Evolutionary conservation across 768 basidiomycete genomes (phyloP), one percentile per base, ranked within the genome.

Genomic region (Boletus vinaceobasis): DNA sequence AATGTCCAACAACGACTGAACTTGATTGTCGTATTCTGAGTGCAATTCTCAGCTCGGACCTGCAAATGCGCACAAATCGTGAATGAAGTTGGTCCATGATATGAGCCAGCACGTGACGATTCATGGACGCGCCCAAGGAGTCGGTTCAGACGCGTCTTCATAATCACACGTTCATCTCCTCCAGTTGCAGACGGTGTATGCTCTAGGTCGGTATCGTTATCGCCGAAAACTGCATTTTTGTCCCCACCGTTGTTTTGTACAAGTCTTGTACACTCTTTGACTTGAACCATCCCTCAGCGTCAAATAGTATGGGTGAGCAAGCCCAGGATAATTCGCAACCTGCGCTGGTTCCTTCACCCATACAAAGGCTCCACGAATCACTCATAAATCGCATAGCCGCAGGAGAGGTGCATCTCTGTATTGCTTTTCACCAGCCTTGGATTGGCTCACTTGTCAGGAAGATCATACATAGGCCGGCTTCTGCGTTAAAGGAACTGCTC

Each of bases 401-500:
- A n/a, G 86, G 84, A 65, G 85, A 87, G 70, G 84, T 84, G 55
- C 36, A 67, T 33, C 2, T 17, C 29, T 33, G 14, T 27, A n/a
- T 36, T 6, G n/a, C 4, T 39, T 39, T 57, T 39, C 17, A 50
- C 23, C 23, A 9, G 1, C 29, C 23, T 4, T 15, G 1, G 15
- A 13, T 50, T 32, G 9, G 29, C 48, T 63, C 36, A 64, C 60
- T 69, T 68, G 71, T 7, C 37, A 7, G 27, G 1, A 54, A 92
- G 89, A 87, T 93, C 65, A 91, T 93, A 55, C 90, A 91, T 51
- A 70, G 97, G 38, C 97, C 97, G 0, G 85, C 92, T 6, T 98
- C 95, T 56, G 96, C 96, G 2, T 78, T 99, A 50, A 99, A 99
- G 69, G 97, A 98, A 69, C 78, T 98, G 1, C 75, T 99, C 14